Percentiles rank a stretch among this genome's conserved stretches.
phyloP scores from a whole-genome alignment of 139 green algal genomes.

The Chlorella sp. region DNA sequence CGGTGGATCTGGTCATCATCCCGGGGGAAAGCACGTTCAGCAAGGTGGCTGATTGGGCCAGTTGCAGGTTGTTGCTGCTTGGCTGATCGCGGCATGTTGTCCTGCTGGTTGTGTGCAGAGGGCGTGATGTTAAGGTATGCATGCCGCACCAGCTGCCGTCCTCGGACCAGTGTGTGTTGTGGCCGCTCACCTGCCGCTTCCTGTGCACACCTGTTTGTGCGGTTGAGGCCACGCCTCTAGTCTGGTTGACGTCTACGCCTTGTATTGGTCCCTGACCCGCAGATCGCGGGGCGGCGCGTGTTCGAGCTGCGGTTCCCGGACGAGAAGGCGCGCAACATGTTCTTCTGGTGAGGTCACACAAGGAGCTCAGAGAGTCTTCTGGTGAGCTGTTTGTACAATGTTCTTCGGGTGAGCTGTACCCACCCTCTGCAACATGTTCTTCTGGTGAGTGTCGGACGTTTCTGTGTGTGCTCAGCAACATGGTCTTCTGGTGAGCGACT shows the following conservation, averaged over 20 bases:
- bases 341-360: slow-evolving; percentile 62
- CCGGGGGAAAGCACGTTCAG: slow-evolving; percentile 61
- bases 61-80: background rate
- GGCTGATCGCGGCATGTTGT: background rate
- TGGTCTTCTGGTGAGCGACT: no score
- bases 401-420: no score
- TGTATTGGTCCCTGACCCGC: background rate
- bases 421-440: no score
- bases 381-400: no score
- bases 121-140: no score
- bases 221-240: no score
- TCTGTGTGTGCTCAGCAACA: no score
- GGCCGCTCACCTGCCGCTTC: background rate
- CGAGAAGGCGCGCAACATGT: slow-evolving; percentile 55
- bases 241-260: background rate
- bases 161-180: background rate
- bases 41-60: slow-evolving; percentile 34
- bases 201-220: background rate
- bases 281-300: slow-evolving; percentile 48
- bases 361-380: no score
- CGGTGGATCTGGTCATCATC: slow-evolving; percentile 65
- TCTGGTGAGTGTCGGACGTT: no score
- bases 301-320: slow-evolving; percentile 62
- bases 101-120: background rate
- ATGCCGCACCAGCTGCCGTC: no score